These are phyloP conservation scores for Talaromyces sp. DNA, from an alignment of 2,329 filamentous ascomycete species.

Conservation along the genomic window DNA sequence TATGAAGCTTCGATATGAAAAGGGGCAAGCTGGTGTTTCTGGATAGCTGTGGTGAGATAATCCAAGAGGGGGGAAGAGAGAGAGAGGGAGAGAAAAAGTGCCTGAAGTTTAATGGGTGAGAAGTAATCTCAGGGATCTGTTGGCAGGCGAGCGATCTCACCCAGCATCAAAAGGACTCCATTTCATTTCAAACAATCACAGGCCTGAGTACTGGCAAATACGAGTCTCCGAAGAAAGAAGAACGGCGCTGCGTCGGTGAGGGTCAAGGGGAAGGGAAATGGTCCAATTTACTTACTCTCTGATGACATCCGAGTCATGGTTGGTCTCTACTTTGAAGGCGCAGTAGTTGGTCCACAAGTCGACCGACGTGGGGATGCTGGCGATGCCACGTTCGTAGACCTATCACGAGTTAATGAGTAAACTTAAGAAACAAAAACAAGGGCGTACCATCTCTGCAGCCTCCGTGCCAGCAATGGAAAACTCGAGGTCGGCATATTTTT, in stretches of 20 bases:
- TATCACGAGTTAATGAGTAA: constrained; percentile 28
- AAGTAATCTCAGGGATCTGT: constrained; percentile 41
- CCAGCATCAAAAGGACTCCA: constrained; percentile 33
- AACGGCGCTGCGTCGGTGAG: constrained; percentile 35
- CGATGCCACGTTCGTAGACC: constrained; percentile 93
- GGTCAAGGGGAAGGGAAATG: constrained; percentile 55
- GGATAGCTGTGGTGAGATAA: constrained; percentile 19
- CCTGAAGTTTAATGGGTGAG: constrained; percentile 43
- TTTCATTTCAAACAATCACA: constrained; percentile 23
- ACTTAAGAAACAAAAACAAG: not conserved
- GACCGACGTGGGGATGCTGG: constrained; percentile 86
- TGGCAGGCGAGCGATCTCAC: constrained; percentile 64
- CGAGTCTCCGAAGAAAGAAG: constrained; percentile 22
- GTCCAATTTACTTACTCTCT: constrained; percentile 89
- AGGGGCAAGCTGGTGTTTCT: constrained; percentile 21
- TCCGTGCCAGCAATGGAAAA: constrained; percentile 96
- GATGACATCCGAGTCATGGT: constrained; percentile 87
- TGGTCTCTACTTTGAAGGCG: constrained; percentile 95
- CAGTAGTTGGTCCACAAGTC: constrained; percentile 98
- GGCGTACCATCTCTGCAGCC: constrained; percentile 84
- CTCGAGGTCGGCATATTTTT: constrained; percentile 96
- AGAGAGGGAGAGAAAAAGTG: constrained; percentile 6
- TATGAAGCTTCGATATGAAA: constrained; percentile 19
- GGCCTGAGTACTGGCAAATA: constrained; percentile 24
- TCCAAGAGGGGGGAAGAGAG: constrained; percentile 40